A percentile compares a stretch with the other conserved stretches of the same genome.
Conservation (phyloP, 768 basidiomycete species). For the Mycena maculata region DNA sequence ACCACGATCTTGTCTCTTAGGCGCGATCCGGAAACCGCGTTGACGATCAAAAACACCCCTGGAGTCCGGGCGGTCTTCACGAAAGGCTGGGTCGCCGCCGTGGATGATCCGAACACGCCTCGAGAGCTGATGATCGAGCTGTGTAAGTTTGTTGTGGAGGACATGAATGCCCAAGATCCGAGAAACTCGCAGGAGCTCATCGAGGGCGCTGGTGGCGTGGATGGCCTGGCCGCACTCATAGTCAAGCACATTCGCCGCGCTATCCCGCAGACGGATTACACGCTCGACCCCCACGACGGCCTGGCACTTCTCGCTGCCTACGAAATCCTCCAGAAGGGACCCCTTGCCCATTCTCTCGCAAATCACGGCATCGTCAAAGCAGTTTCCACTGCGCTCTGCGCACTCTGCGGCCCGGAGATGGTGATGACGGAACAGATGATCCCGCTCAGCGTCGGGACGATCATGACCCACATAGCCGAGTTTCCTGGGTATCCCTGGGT, state of each 20-base stretch:
- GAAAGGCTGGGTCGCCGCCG: slow-evolving; percentile 13
- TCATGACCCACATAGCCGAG: neutral
- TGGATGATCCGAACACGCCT: neutral
- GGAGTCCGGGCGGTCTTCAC: neutral
- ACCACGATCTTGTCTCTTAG: neutral
- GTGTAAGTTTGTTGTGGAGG: neutral
- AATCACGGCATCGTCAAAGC: neutral
- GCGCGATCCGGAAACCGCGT: neutral
- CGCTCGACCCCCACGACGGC: neutral
- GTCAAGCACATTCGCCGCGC: slow-evolving; percentile 9
- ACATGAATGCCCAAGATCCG: neutral
- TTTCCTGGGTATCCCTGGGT: neutral
- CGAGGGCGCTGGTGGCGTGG: slow-evolving; percentile 2
- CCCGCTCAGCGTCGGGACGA: slow-evolving; percentile 4
- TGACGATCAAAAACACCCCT: neutral
- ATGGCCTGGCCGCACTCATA: slow-evolving; percentile 11
- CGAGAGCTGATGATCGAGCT: neutral
- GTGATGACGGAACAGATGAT: slow-evolving; percentile 6
- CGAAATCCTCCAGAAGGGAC: neutral
- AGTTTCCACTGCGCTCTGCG: neutral
- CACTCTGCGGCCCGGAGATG: neutral
- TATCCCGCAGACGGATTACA: neutral
- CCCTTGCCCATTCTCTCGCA: neutral
- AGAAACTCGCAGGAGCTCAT: neutral
- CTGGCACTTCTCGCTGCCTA: neutral